Base-by-base conservation (phyloP, 2,329 filamentous ascomycete genomes). In the Aspergillus candidus region DNA sequence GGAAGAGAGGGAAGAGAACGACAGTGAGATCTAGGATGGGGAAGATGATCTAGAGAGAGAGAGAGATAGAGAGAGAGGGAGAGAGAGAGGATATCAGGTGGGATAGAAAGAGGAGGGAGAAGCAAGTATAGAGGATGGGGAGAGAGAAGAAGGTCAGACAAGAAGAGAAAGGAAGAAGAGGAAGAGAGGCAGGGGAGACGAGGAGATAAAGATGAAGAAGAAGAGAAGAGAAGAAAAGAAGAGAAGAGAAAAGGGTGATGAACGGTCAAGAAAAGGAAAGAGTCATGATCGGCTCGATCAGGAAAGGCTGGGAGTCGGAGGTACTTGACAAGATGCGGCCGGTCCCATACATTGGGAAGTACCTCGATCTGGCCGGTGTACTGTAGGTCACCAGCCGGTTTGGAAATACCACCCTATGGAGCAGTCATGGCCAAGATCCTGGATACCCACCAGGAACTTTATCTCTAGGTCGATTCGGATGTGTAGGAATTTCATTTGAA, bases 251-350 rank as follows among this genome's bases (percentile, higher is more conserved):
- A 41, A 40, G 29, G 17, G 17, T 13, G 32, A 14, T 35, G 36
- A 45, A 46, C 14, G 44, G 27, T 30, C 30, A 11, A 39, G 38
- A 40, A 33, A 30, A 32, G 34, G 29, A 18, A 41, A 22, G 15
- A 38, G 36, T 44, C 40, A 43, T 43, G 37, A 27, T 27, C 31
- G 27, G 33, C 33, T 32, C 29, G 14, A 41, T n/a, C 34, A 42
- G 44, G 44, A 32, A 46, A 40, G 35, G 38, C 43, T 44, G 41
- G 37, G 41, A 36, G 14, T 27, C 6, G 22, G 8, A 27, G 22
- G 22, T 27, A 27, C 22, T 27, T 27, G 22, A 27, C 22, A 27
- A 27, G 22, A 27, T 27, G 22, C 22, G 22, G 22, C 6, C 22
- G 22, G 22, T 27, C 22, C 6, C 22, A 27, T 27, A 27, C 22